These are phyloP conservation scores for Lentinula sp. DNA, from an alignment of 768 basidiomycete species.

Conservation along the genomic window DNA sequence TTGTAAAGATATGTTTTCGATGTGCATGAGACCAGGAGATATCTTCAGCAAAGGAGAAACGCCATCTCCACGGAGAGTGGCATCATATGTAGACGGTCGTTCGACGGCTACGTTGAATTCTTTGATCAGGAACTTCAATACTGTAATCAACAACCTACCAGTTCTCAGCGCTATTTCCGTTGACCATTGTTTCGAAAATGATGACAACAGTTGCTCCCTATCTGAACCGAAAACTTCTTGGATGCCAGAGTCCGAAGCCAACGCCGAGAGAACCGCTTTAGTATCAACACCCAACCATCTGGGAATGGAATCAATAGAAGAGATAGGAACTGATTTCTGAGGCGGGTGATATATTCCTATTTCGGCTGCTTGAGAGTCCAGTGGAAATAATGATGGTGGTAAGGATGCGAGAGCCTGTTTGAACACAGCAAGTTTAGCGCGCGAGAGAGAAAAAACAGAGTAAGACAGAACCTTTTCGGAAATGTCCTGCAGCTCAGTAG, in stretches of 20 bases:
- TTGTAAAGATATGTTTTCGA: conserved; percentile 84
- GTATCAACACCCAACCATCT: conserved; percentile 43
- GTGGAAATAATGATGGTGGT: conserved; percentile 30
- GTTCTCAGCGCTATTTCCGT: conserved; percentile 68
- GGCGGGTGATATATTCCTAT: conserved; percentile 39
- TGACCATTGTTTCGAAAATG: conserved; percentile 62
- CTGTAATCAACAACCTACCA: conserved; percentile 41
- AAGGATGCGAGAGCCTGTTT: conserved; percentile 40
- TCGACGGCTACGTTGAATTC: conserved; percentile 42
- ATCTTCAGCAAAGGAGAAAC: conserved; percentile 73
- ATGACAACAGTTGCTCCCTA: conserved; percentile 43
- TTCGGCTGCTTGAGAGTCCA: conserved; percentile 24
- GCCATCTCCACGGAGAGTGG: conserved; percentile 56
- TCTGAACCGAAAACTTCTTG: conserved; percentile 65
- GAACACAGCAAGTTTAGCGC: conserved; percentile 9
- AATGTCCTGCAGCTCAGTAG: conserved; percentile 42
- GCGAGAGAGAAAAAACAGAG: conserved; percentile 1
- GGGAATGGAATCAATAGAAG: conserved; percentile 17
- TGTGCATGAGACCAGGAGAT: conserved; percentile 84
- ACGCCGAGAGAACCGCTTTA: conserved; percentile 45
- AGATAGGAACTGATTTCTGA: conserved; percentile 37
- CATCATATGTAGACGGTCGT: conserved; percentile 44
- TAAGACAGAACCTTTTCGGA: conserved; percentile 47
- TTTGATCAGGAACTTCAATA: not conserved
- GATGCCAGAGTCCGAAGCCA: conserved; percentile 47